Evolutionary conservation across 176 grass and related monocot species (phyloP).

Genomic region (Carex pumila): DNA sequence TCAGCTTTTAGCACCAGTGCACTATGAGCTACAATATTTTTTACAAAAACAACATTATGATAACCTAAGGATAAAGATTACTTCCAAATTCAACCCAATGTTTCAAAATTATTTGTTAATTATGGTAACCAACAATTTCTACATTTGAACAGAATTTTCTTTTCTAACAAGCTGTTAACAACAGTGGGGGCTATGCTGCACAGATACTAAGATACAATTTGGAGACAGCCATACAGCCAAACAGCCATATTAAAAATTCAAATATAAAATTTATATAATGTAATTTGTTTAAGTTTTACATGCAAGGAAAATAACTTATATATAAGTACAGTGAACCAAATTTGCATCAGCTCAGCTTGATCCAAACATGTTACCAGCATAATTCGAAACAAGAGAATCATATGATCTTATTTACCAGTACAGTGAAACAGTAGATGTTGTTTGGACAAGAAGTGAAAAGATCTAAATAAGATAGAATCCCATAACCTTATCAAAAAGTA

Average conservation of each 20-base stretch:
- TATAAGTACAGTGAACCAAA: not conserved
- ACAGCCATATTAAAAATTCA: too few relatives aligned
- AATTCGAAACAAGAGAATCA: not conserved
- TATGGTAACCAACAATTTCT: too few relatives aligned
- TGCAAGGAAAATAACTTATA: too few relatives aligned
- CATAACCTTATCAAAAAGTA: not conserved
- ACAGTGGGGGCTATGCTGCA: too few relatives aligned
- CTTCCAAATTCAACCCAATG: not conserved
- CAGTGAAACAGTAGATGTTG: not conserved
- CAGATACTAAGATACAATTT: too few relatives aligned
- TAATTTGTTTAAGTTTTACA: too few relatives aligned
- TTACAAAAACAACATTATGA: not conserved
- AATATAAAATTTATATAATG: too few relatives aligned
- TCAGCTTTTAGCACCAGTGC: conserved; percentile 88
- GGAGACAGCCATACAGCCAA: too few relatives aligned
- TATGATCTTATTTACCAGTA: not conserved
- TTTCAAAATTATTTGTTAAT: too few relatives aligned
- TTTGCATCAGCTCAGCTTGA: not conserved
- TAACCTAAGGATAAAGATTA: too few relatives aligned
- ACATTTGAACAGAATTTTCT: too few relatives aligned
- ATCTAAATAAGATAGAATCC: not conserved
- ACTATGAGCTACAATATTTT: conserved; percentile 68
- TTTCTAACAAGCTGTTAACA: too few relatives aligned
- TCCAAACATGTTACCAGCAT: not conserved
- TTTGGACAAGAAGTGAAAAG: not conserved